phyloP scores from a whole-genome alignment of 805 yeast genomes.

The Myxozyma mucilagina region DNA sequence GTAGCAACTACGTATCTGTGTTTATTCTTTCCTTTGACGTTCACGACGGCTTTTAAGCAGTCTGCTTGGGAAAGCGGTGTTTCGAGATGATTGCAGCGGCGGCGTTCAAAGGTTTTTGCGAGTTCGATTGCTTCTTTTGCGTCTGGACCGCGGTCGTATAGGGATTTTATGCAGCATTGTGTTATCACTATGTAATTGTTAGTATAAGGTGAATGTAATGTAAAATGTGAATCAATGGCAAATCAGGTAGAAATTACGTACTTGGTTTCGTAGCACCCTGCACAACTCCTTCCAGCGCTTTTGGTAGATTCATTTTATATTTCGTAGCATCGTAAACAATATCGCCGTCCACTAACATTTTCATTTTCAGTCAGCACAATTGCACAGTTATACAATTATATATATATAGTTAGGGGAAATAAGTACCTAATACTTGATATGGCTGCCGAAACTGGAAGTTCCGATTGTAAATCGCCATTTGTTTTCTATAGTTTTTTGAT shows the following conservation, averaged over 20 bases:
- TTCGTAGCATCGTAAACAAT: constrained; percentile 64
- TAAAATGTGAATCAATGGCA: neutral
- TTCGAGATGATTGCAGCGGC: constrained; percentile 85
- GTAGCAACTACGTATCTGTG: constrained; percentile 89
- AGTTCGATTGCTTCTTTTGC: constrained; percentile 73
- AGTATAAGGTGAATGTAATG: neutral
- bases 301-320: constrained; percentile 73
- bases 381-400: neutral
- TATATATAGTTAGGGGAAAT: neutral
- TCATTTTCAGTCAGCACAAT: neutral
- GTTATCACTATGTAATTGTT: constrained; percentile 63
- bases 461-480: constrained; percentile 79
- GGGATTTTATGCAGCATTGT: constrained; percentile 88
- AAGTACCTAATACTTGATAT: constrained; percentile 64
- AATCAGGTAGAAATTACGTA: constrained; percentile 23
- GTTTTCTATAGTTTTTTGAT: constrained; percentile 91
- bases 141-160: constrained; percentile 51
- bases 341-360: constrained; percentile 66
- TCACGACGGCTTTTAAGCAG: constrained; percentile 71
- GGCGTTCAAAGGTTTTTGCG: constrained; percentile 83
- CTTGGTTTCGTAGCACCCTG: constrained; percentile 81
- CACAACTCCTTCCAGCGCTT: constrained; percentile 75
- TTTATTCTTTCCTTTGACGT: constrained; percentile 74
- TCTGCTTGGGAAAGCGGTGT: constrained; percentile 61
- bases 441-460: constrained; percentile 93